Evolutionary conservation across 139 green algal genomes (phyloP).

Genomic region (Penium margaritaceum): DNA sequence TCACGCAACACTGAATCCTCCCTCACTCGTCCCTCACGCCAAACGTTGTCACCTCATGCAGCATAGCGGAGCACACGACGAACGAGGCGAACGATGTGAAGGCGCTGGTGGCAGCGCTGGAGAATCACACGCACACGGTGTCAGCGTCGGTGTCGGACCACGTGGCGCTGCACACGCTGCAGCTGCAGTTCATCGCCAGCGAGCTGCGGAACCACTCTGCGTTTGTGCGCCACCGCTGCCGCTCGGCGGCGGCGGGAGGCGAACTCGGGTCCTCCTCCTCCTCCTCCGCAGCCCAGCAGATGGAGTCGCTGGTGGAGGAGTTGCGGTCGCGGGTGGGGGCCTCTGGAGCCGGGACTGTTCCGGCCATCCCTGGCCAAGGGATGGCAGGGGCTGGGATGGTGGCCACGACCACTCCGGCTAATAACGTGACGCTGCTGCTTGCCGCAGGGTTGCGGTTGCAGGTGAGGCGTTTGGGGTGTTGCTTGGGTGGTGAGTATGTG

Average conservation of each 20-base stretch:
- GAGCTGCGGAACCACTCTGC: conserved; percentile 5
- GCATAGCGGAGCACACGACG: conserved; percentile 10
- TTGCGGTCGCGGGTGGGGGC: not conserved
- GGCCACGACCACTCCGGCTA: not conserved
- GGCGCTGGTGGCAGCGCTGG: not conserved
- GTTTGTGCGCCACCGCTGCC: not conserved
- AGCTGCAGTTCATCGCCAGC: not conserved
- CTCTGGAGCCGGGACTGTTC: too few species aligned
- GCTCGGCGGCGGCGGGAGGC: not conserved
- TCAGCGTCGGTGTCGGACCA: not conserved
- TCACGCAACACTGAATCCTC: too few species aligned
- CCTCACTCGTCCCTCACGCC: not conserved
- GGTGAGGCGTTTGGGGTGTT: too few species aligned
- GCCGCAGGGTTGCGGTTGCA: not conserved
- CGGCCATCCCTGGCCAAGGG: too few species aligned
- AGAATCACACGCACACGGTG: conserved; percentile 5
- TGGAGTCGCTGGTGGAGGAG: not conserved
- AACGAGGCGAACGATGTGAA: not conserved
- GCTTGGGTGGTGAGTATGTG: too few species aligned
- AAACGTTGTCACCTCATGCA: not conserved
- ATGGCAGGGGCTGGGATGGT: not conserved
- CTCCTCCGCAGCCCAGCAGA: too few species aligned
- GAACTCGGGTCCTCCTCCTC: too few species aligned
- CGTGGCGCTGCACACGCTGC: not conserved
- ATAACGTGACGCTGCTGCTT: not conserved